phyloP scores from a whole-genome alignment of 371 early-diverging fungal genomes.

The Batkoa obscura region DNA sequence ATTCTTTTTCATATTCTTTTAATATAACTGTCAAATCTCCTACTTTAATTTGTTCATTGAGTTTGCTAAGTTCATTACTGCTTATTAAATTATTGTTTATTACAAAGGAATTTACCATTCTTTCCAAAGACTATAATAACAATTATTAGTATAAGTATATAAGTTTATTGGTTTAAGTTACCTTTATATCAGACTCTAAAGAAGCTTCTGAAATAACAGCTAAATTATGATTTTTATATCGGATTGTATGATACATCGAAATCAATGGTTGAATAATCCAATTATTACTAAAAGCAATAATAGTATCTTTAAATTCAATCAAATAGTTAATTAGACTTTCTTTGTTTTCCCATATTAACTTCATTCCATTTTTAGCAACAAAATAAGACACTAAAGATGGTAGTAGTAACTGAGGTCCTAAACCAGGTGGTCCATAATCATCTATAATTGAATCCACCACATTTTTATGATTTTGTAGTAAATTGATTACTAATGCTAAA shows the following conservation, averaged over 20 bases:
- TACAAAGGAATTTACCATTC: slow-evolving; percentile 77
- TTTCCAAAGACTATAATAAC: slow-evolving; percentile 50
- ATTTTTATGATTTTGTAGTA: slow-evolving; percentile 6
- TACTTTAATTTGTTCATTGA: slow-evolving; percentile 27
- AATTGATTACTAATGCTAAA: not conserved
- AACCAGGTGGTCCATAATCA: slow-evolving; percentile 17
- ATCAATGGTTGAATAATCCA: slow-evolving; percentile 65
- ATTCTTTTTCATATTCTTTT: slow-evolving; percentile 53
- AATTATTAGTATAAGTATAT: not conserved
- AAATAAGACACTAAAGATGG: not conserved
- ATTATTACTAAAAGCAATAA: slow-evolving; percentile 33
- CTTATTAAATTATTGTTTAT: slow-evolving; percentile 23
- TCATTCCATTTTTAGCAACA: not conserved
- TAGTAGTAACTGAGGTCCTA: slow-evolving; percentile 16
- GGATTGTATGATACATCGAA: slow-evolving; percentile 65
- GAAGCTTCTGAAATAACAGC: slow-evolving; percentile 55
- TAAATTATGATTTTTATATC: slow-evolving; percentile 52
- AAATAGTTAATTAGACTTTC: slow-evolving; percentile 24
- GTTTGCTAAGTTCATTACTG: slow-evolving; percentile 18
- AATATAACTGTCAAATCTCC: slow-evolving; percentile 70
- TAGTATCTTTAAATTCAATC: slow-evolving; percentile 27
- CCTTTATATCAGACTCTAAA: slow-evolving; percentile 57
- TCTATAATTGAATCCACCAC: slow-evolving; percentile 9
- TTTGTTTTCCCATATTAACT: slow-evolving; percentile 10
- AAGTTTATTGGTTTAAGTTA: slow-evolving; percentile 15